Conservation (phyloP, 1,139 yeast genomes). For the Blastobotrys capitulatus region DNA sequence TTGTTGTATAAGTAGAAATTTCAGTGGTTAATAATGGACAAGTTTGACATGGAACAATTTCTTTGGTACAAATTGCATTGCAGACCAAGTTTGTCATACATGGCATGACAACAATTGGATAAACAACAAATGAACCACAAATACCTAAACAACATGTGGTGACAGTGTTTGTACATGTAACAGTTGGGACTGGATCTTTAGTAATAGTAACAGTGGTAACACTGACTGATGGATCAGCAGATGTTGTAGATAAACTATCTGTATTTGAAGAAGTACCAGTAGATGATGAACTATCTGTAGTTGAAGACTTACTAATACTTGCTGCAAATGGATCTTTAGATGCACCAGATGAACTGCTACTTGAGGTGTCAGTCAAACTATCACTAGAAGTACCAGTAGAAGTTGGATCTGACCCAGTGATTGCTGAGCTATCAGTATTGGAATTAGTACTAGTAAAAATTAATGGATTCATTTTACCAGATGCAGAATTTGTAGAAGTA, state of each 20-base stretch:
- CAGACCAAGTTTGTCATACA: slow-evolving; percentile 18
- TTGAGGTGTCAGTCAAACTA: too few species aligned
- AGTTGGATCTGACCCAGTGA: not conserved
- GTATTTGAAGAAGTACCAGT: too few species aligned
- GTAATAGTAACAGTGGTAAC: not conserved
- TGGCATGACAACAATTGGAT: slow-evolving; percentile 23
- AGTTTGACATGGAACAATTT: slow-evolving; percentile 19
- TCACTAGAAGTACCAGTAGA: not conserved
- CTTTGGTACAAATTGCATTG: slow-evolving; percentile 14
- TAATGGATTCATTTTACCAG: not conserved
- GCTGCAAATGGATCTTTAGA: too few species aligned
- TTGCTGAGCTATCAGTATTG: not conserved
- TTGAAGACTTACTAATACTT: too few species aligned
- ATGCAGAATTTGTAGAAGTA: too few species aligned
- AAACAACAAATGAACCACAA: slow-evolving; percentile 21
- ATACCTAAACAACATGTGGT: slow-evolving; percentile 26
- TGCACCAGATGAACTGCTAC: too few species aligned
- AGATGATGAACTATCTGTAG: too few species aligned
- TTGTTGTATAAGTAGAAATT: slow-evolving; percentile 19
- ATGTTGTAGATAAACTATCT: not conserved
- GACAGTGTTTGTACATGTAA: slow-evolving; percentile 22
- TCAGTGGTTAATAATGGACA: slow-evolving; percentile 14
- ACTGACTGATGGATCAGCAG: not conserved
- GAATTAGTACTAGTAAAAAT: not conserved
- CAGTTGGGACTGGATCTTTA: not conserved